phyloP scores from a whole-genome alignment of 768 basidiomycete species.

The Rhodotorula paludigena region DNA sequence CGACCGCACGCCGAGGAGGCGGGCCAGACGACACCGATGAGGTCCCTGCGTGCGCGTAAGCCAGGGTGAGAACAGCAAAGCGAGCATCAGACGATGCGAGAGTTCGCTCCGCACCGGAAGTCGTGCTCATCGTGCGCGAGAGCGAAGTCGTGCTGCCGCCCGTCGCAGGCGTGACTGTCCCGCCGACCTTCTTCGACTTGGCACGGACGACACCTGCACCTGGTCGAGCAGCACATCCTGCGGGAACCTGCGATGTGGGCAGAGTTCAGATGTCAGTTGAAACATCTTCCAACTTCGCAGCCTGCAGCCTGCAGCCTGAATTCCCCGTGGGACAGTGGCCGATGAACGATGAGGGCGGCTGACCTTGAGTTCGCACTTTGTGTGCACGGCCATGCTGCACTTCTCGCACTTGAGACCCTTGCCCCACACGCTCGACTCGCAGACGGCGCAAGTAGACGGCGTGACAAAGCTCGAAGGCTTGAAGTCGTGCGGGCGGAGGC shows the following conservation, averaged over 20 bases:
- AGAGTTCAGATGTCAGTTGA: too few relatives aligned
- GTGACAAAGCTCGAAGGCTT: constrained; percentile 30
- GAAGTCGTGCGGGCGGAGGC: constrained; percentile 26
- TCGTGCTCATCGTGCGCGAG: neutral
- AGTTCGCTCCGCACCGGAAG: constrained; percentile 1
- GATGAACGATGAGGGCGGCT: neutral
- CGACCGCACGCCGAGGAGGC: neutral
- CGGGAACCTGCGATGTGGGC: constrained; percentile 33
- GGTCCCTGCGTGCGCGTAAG: neutral
- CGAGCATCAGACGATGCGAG: neutral
- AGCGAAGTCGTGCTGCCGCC: neutral
- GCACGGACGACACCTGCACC: constrained; percentile 11
- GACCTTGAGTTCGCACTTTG: constrained; percentile 36
- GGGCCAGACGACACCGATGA: neutral
- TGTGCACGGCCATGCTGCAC: constrained; percentile 19
- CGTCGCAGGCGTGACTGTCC: neutral
- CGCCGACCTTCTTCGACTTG: constrained; percentile 4
- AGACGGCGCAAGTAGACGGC: constrained; percentile 26
- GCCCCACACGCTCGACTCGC: constrained; percentile 31
- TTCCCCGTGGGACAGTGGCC: too few relatives aligned
- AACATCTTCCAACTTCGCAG: too few relatives aligned
- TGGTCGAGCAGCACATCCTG: constrained; percentile 7
- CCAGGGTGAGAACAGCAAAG: neutral
- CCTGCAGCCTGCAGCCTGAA: too few relatives aligned
- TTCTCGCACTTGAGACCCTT: constrained; percentile 28